Conservation (phyloP, 2,329 filamentous ascomycete species). For the Fusarium udum region DNA sequence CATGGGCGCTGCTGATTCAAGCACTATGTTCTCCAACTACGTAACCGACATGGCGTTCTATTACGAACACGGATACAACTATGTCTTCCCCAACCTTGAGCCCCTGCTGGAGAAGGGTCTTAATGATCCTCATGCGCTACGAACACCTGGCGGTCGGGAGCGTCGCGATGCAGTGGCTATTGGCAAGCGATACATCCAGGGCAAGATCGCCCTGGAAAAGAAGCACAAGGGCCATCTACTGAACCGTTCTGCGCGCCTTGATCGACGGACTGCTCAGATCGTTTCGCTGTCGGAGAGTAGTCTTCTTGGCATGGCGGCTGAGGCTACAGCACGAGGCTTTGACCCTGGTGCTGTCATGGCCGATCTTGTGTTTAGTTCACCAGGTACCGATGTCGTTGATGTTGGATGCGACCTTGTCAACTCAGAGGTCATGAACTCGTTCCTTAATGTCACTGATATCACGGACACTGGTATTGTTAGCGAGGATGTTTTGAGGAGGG, state of each 20-base stretch:
- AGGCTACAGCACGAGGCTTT: slow-evolving; percentile 33
- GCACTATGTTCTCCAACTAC: slow-evolving; percentile 40
- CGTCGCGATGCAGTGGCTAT: slow-evolving; percentile 34
- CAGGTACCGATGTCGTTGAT: slow-evolving; percentile 39
- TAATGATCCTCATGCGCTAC: slow-evolving; percentile 29
- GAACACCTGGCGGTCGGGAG: slow-evolving; percentile 27
- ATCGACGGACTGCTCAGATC: slow-evolving; percentile 35
- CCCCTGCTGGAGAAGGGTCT: slow-evolving; percentile 30
- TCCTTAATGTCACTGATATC: slow-evolving; percentile 35
- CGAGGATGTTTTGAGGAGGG: slow-evolving; percentile 27
- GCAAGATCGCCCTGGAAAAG: slow-evolving; percentile 37
- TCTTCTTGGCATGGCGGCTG: slow-evolving; percentile 37
- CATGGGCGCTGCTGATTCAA: slow-evolving; percentile 35
- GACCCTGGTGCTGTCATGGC: slow-evolving; percentile 36
- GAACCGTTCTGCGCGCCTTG: slow-evolving; percentile 27
- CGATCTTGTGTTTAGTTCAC: slow-evolving; percentile 39
- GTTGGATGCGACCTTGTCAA: slow-evolving; percentile 38
- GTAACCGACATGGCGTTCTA: slow-evolving; percentile 39
- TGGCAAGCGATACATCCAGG: slow-evolving; percentile 38
- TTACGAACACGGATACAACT: slow-evolving; percentile 41
- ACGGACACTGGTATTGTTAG: slow-evolving; percentile 32
- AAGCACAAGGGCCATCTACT: slow-evolving; percentile 29
- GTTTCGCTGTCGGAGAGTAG: slow-evolving; percentile 39
- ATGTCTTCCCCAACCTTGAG: slow-evolving; percentile 37
- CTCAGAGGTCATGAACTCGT: slow-evolving; percentile 40